Base-by-base conservation (phyloP, 139 green algal genomes). In the Chlorella sp. region DNA sequence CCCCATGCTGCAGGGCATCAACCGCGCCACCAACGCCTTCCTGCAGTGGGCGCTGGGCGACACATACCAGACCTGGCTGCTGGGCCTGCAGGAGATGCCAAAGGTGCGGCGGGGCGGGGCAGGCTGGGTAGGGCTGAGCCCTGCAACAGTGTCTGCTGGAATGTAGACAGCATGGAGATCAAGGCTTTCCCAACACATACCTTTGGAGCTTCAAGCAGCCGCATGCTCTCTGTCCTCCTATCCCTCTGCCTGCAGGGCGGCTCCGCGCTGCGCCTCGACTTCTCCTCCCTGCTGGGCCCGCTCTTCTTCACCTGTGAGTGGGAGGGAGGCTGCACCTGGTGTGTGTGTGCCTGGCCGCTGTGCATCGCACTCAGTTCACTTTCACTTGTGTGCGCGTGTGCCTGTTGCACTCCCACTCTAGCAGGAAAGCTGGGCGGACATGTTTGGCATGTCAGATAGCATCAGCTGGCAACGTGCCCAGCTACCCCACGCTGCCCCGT, bases 291-390 rank as follows among this genome's bases (percentile, higher is more conserved):
- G 13, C 87, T 98, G 60, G 94, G 95, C 0, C 94, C 95, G 3
- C 88, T 98, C 23, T 97, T 98, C 88, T 97, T 93, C 89, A 91
- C 79, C 16, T 97, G 95, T 60, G 51, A 60, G 51, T 23, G 12
- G 51, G 15, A 11, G 44, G 51, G 94, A 86, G 97, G 60, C 78
- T 96, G 20, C 91, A 94, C 86, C 4, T 12, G 57, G 57, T 26
- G 4, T 26, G 57, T 26, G 9, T 65, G 57, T 4, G 12, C 4
- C 57, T 18, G 12, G 57, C 57, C 21, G n/a, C n/a, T n/a, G n/a
- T n/a, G n/a, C n/a, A n/a, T n/a, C n/a, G n/a, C n/a, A n/a, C n/a
- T n/a, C n/a, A n/a, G n/a, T n/a, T n/a, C n/a, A n/a, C n/a, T n/a
- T n/a, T n/a, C n/a, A n/a, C n/a, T n/a, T n/a, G n/a, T n/a, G n/a